Evolutionary conservation across 768 basidiomycete species (phyloP).

Genomic region (Auricularia cornea): DNA sequence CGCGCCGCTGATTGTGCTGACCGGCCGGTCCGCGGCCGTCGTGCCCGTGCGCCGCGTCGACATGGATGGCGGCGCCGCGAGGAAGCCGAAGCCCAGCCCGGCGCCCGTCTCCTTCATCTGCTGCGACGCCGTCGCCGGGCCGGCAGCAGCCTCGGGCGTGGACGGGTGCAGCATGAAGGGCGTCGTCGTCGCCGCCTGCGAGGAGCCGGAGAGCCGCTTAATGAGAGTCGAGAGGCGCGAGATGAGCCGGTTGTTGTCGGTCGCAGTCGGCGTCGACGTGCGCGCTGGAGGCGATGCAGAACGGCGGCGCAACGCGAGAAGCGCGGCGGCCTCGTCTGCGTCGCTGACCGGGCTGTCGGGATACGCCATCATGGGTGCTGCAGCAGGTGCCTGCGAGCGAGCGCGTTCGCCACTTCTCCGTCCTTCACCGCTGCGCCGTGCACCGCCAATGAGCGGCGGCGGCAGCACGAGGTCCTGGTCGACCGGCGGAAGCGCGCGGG

Average conservation of each 20-base stretch:
- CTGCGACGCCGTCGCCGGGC: background rate
- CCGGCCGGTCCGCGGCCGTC: background rate
- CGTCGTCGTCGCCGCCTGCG: background rate
- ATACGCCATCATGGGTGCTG: background rate
- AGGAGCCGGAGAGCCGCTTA: background rate
- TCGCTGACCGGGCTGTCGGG: background rate
- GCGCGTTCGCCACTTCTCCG: background rate
- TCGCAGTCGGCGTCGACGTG: background rate
- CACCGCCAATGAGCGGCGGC: background rate
- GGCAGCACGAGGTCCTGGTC: background rate
- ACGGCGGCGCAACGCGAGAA: background rate
- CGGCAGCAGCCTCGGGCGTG: no score
- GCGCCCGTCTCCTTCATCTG: background rate
- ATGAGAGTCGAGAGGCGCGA: background rate
- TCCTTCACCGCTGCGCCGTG: background rate
- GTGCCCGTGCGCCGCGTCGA: background rate
- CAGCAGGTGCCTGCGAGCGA: background rate
- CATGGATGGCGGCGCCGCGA: background rate
- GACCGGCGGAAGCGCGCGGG: background rate
- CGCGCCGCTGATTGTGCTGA: background rate
- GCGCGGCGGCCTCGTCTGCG: background rate
- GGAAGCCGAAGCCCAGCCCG: background rate
- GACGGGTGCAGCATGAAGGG: background rate
- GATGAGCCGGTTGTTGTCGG: background rate
- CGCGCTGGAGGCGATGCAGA: background rate